A percentile compares a stretch with the other conserved stretches of the same genome.
These are phyloP conservation scores for Penicillium samsonianum DNA, from an alignment of 495 filamentous ascomycete species.

Conservation along the genomic window DNA sequence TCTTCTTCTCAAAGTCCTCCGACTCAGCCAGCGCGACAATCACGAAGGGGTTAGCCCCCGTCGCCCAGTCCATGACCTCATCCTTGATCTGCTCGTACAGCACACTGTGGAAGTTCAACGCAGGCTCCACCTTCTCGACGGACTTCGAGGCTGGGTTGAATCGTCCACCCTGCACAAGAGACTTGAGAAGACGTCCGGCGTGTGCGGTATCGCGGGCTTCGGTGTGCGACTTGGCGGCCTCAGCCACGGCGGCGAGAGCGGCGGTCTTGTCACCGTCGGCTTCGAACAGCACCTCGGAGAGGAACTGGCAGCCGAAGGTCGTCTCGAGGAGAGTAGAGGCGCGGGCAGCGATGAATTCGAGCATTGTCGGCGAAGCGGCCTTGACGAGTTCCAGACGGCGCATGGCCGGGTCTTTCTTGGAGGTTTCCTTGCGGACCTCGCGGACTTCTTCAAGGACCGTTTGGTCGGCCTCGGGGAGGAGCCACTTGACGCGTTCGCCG, in stretches of 20 bases:
- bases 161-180: slow-evolving; percentile 79
- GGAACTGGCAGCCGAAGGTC: slow-evolving; percentile 83
- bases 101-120: slow-evolving; percentile 75
- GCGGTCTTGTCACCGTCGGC: slow-evolving; percentile 68
- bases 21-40: slow-evolving; percentile 78
- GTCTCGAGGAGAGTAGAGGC: slow-evolving; percentile 65
- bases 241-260: slow-evolving; percentile 71
- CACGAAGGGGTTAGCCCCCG: slow-evolving; percentile 76
- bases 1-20: slow-evolving; percentile 68
- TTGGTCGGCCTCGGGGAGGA: slow-evolving; percentile 62
- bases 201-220: slow-evolving; percentile 56
- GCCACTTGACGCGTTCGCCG: slow-evolving; percentile 67
- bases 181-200: slow-evolving; percentile 86
- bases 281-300: slow-evolving; percentile 78
- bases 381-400: slow-evolving; percentile 75
- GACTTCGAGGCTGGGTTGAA: slow-evolving; percentile 72
- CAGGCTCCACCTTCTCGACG: slow-evolving; percentile 68
- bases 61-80: slow-evolving; percentile 82
- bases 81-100: slow-evolving; percentile 76
- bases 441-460: slow-evolving; percentile 72
- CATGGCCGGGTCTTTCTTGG: slow-evolving; percentile 82
- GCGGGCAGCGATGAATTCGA: slow-evolving; percentile 69
- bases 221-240: slow-evolving; percentile 64
- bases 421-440: slow-evolving; percentile 71
- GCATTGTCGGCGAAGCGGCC: slow-evolving; percentile 56